Evolutionary conservation across 352 stramenopile genomes (phyloP).

Genomic region (Thalassiosira exigua): DNA sequence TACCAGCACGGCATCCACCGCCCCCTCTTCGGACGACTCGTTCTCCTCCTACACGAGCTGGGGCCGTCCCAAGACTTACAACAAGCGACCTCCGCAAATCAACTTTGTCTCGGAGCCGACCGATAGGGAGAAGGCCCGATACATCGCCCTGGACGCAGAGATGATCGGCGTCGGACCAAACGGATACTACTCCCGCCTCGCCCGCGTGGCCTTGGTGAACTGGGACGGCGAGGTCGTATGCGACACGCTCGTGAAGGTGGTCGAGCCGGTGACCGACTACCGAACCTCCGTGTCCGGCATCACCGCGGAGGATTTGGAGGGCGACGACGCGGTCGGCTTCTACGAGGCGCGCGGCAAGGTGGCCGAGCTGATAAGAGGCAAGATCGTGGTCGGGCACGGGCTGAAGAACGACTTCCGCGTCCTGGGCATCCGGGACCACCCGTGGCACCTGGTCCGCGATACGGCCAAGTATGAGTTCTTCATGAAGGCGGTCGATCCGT

Average conservation of each 20-base stretch:
- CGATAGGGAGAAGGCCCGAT: conserved; percentile 62
- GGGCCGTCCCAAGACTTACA: too few species aligned
- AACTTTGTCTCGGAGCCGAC: too few species aligned
- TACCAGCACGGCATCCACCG: too few species aligned
- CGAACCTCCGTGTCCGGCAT: conserved; percentile 88
- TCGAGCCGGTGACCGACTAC: conserved; percentile 90
- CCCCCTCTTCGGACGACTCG: too few species aligned
- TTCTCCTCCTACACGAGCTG: too few species aligned
- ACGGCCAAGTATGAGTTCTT: conserved; percentile 88
- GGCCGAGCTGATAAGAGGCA: conserved; percentile 82
- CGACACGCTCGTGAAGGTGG: conserved; percentile 88
- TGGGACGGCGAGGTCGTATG: conserved; percentile 85
- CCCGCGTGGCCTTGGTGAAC: conserved; percentile 86
- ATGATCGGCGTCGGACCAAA: conserved; percentile 91
- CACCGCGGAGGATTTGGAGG: conserved; percentile 83
- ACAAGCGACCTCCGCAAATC: too few species aligned
- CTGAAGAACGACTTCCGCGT: conserved; percentile 91
- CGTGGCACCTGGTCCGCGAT: conserved; percentile 85
- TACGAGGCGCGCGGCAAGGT: conserved; percentile 82
- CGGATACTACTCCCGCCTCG: conserved; percentile 85
- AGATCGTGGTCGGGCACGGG: conserved; percentile 90
- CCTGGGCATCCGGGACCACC: conserved; percentile 89
- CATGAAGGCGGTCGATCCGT: conserved; percentile 72
- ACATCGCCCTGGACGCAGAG: conserved; percentile 91
- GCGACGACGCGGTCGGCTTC: conserved; percentile 73